Base-by-base conservation (phyloP, 352 stramenopile species). In the Globisporangium abappressorium region DNA sequence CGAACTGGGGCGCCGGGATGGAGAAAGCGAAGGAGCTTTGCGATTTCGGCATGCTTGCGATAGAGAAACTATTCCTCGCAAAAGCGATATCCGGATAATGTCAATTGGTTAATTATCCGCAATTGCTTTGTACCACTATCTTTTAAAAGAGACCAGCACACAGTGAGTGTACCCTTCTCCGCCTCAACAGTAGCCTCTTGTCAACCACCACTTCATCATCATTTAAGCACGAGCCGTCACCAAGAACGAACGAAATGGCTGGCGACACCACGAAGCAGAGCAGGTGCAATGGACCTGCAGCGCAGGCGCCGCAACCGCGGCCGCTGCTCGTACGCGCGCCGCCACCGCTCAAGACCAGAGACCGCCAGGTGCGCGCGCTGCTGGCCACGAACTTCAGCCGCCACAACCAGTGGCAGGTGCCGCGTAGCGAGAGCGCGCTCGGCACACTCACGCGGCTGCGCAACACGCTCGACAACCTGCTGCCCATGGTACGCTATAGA, bases 391-490 rank as follows among this genome's bases (percentile, higher is more conserved):
- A 34, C 1, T 85, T 80, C 34, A 43, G 77, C n/a, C 72, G 78
- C 59, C 91, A 87, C 55, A 62, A 77, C 30, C 81, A 91, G 58
- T 92, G 84, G 84, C 89, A 83, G 18, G 15, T 51, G 54, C 43
- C 26, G 28, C 72, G 66, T 5, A 33, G 63, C 9, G 75, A 79
- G 11, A n/a, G 66, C 47, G 64, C 57, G 14, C 14, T 59, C 30
- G 51, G 33, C n/a, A 71, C 70, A 41, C 51, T 79, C 2, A 81
- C 69, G 57, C 74, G 65, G 14, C 64, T 91, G 61, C 81, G 81
- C 22, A 12, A 64, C 24, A 71, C 79, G 41, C 78, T 91, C 26
- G 73, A 86, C 33, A 60, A 85, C 57, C 66, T 89, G 47, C 72
- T 91, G 20, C 74, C 77, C 28, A 33, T 33, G 1, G 28, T 33